Conservation (phyloP, 2,329 filamentous ascomycete genomes). For the Graphiopsis chlorocephala region DNA sequence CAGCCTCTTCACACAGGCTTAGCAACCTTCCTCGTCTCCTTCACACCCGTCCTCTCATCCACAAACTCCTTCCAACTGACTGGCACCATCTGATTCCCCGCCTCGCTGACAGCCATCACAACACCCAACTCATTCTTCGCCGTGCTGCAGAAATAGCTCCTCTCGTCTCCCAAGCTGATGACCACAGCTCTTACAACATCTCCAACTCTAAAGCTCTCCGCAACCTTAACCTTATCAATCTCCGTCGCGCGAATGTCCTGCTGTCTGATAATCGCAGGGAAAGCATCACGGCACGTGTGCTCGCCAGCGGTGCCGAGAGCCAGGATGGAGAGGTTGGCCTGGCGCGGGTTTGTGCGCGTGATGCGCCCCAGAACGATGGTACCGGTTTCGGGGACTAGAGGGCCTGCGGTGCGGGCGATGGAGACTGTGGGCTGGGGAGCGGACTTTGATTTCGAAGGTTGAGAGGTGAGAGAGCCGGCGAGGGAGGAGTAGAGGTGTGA, state of each 20-base stretch:
- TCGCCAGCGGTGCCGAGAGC: slow-evolving; percentile 62
- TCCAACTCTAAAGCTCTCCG: slow-evolving; percentile 86
- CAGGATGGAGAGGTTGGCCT: slow-evolving; percentile 82
- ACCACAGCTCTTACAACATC: slow-evolving; percentile 87
- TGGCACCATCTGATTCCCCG: slow-evolving; percentile 86
- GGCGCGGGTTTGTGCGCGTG: slow-evolving; percentile 77
- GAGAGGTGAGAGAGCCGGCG: slow-evolving; percentile 57
- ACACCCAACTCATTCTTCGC: slow-evolving; percentile 89
- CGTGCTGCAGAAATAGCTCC: slow-evolving; percentile 92
- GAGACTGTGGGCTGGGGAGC: slow-evolving; percentile 41
- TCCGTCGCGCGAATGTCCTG: slow-evolving; percentile 95
- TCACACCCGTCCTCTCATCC: slow-evolving; percentile 73
- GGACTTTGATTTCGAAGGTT: slow-evolving; percentile 53
- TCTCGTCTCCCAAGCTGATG: slow-evolving; percentile 82
- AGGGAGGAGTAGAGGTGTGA: slow-evolving; percentile 78
- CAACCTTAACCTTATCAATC: slow-evolving; percentile 89
- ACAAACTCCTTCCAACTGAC: slow-evolving; percentile 94
- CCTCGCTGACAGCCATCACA: slow-evolving; percentile 86
- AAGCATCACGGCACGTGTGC: slow-evolving; percentile 28
- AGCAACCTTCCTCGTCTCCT: slow-evolving; percentile 86
- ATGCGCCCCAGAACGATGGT: slow-evolving; percentile 81
- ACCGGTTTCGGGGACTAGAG: slow-evolving; percentile 81
- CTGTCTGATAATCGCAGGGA: slow-evolving; percentile 35
- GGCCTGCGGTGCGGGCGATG: slow-evolving; percentile 52
- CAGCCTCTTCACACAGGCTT: slow-evolving; percentile 70